Percentiles rank a stretch among this genome's conserved stretches.
Evolutionary conservation across 192 early-diverging fungal genomes (phyloP).

Genomic region (Umbelopsis sp.): DNA sequence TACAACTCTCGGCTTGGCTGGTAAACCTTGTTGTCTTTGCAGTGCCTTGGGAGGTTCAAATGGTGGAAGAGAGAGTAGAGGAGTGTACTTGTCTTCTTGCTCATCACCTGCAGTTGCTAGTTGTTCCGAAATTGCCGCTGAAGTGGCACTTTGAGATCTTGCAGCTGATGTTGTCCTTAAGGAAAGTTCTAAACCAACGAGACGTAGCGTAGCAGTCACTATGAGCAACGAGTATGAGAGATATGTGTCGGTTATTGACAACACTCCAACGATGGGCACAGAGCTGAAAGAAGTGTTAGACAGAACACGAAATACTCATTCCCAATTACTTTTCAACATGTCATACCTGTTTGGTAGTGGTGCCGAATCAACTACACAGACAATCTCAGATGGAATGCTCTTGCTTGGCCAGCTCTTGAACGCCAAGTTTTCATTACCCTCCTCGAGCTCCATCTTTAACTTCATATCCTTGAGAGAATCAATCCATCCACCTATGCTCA

Average conservation of each 20-base stretch:
- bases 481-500: conserved; percentile 63
- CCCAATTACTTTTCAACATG: neutral
- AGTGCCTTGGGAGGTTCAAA: conserved; percentile 39
- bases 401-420: conserved; percentile 32
- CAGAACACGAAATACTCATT: neutral
- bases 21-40: conserved; percentile 34
- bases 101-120: neutral
- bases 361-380: conserved; percentile 21
- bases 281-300: conserved; percentile 22
- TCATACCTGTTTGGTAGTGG: conserved; percentile 24
- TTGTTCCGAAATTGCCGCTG: conserved; percentile 13
- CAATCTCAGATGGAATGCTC: conserved; percentile 28
- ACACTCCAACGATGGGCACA: conserved; percentile 61
- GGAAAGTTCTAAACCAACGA: conserved; percentile 57
- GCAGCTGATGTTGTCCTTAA: neutral
- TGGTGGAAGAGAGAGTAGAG: conserved; percentile 37
- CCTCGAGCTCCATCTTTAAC: conserved; percentile 22
- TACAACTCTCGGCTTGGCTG: conserved; percentile 44
- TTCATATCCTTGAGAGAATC: conserved; percentile 38
- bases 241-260: conserved; percentile 63
- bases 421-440: conserved; percentile 7
- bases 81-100: conserved; percentile 24
- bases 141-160: conserved; percentile 5
- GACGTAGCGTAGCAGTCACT: conserved; percentile 54
- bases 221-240: conserved; percentile 73